phyloP scores from a whole-genome alignment of 345 rosid genomes.

The Salix viminalis region DNA sequence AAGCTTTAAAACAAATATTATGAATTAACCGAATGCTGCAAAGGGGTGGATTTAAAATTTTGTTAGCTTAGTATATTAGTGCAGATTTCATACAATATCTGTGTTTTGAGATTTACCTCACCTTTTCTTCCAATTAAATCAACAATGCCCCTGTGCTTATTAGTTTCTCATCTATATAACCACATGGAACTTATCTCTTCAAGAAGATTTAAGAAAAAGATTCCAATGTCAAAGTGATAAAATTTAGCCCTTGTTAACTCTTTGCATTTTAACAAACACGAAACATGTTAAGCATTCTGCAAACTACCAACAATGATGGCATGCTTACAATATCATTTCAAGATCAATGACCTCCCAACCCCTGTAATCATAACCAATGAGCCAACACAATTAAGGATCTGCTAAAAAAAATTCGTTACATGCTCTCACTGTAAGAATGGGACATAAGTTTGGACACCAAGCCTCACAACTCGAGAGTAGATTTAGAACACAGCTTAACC shows the following conservation, averaged over 20 bases:
- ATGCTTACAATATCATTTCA: not conserved
- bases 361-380: not conserved
- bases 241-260: not conserved
- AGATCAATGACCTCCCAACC: not conserved
- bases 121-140: not conserved
- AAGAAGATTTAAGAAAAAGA: not conserved
- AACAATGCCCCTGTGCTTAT: not conserved
- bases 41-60: not conserved
- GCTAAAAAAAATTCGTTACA: not conserved
- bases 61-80: not conserved
- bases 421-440: not conserved
- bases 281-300: not conserved
- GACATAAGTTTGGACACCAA: not conserved
- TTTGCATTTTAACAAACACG: not conserved
- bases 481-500: not conserved
- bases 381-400: not conserved
- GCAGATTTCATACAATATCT: not conserved
- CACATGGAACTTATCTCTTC: not conserved
- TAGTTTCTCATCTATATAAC: not conserved
- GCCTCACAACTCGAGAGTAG: not conserved
- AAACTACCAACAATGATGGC: not conserved
- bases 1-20: not conserved
- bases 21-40: not conserved
- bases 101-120: not conserved
- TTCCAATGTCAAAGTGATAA: not conserved